phyloP scores from a whole-genome alignment of 129 eudicot species.

The Centella asiatica region DNA sequence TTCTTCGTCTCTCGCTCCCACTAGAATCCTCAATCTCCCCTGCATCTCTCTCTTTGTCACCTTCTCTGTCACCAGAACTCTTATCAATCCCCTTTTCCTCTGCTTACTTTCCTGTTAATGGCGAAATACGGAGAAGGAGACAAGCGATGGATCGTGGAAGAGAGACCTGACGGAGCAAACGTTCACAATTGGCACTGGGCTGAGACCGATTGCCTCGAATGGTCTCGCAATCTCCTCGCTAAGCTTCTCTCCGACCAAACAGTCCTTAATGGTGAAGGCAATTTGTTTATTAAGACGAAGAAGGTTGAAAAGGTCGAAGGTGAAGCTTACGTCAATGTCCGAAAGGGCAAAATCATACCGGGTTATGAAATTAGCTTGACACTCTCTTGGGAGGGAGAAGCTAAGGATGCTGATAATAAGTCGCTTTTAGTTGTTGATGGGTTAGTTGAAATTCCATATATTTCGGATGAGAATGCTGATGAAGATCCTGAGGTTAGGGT shows the following conservation, averaged over 20 bases:
- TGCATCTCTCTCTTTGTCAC: too few relatives aligned
- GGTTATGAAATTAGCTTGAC: conserved; percentile 64
- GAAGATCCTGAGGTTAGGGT: conserved; percentile 88
- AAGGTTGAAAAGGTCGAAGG: conserved; percentile 69
- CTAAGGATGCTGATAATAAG: conserved; percentile 35
- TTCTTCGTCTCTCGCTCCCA: neutral
- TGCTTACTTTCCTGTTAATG: conserved; percentile 15
- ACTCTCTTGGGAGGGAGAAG: conserved; percentile 66
- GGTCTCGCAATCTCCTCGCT: conserved; percentile 49
- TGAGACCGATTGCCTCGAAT: conserved; percentile 79
- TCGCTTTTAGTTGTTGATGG: conserved; percentile 41
- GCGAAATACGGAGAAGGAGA: conserved; percentile 96
- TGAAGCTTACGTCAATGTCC: conserved; percentile 82
- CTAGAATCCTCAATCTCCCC: too few relatives aligned
- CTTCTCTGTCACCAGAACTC: too few relatives aligned
- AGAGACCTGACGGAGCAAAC: conserved; percentile 95
- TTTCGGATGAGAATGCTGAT: conserved; percentile 84
- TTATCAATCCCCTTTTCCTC: too few relatives aligned
- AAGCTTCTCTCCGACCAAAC: conserved; percentile 43
- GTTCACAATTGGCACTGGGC: conserved; percentile 99
- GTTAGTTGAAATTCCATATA: conserved; percentile 61
- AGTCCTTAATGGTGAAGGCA: conserved; percentile 61
- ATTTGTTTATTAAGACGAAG: conserved; percentile 41
- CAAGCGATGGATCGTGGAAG: conserved; percentile 94
- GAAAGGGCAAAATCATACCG: conserved; percentile 93